These are phyloP conservation scores for Mycena vitilis DNA, from an alignment of 768 basidiomycete species.

Conservation along the genomic window DNA sequence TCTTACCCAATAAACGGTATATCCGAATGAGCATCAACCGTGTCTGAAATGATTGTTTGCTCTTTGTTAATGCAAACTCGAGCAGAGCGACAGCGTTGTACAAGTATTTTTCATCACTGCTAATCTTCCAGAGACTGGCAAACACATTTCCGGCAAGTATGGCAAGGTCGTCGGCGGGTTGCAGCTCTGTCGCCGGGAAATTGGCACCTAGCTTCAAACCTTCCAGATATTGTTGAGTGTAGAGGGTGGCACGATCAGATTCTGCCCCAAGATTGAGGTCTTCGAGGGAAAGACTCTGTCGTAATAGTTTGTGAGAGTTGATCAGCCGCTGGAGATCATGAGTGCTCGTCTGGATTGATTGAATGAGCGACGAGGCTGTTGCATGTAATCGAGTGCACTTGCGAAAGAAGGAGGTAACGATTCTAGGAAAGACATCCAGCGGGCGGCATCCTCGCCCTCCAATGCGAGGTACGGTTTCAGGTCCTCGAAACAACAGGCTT, in stretches of 20 bases:
- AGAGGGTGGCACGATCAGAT: slow-evolving; percentile 59
- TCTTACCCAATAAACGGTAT: slow-evolving; percentile 82
- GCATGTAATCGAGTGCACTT: slow-evolving; percentile 36
- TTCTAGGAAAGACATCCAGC: slow-evolving; percentile 68
- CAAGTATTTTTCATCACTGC: slow-evolving; percentile 67
- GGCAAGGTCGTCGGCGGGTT: slow-evolving; percentile 88
- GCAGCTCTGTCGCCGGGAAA: slow-evolving; percentile 81
- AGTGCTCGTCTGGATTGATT: slow-evolving; percentile 54
- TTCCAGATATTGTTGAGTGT: slow-evolving; percentile 71
- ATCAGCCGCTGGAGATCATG: slow-evolving; percentile 74
- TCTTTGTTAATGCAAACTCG: slow-evolving; percentile 77
- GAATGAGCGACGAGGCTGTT: slow-evolving; percentile 11
- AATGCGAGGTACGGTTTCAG: slow-evolving; percentile 73
- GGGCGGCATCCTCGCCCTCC: slow-evolving; percentile 56
- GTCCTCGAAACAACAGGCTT: slow-evolving; percentile 90
- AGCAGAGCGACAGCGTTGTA: slow-evolving; percentile 73
- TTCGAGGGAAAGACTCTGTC: slow-evolving; percentile 63
- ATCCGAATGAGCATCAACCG: slow-evolving; percentile 82
- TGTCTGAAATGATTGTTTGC: slow-evolving; percentile 84
- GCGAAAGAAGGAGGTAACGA: slow-evolving; percentile 62
- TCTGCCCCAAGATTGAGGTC: slow-evolving; percentile 72
- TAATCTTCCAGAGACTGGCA: slow-evolving; percentile 71
- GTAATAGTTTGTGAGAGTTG: slow-evolving; percentile 81
- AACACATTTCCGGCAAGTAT: slow-evolving; percentile 78
- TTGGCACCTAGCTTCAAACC: slow-evolving; percentile 74